Base-by-base conservation (phyloP, 208 protist species). In the Leptomonas pyrrhocoris region DNA sequence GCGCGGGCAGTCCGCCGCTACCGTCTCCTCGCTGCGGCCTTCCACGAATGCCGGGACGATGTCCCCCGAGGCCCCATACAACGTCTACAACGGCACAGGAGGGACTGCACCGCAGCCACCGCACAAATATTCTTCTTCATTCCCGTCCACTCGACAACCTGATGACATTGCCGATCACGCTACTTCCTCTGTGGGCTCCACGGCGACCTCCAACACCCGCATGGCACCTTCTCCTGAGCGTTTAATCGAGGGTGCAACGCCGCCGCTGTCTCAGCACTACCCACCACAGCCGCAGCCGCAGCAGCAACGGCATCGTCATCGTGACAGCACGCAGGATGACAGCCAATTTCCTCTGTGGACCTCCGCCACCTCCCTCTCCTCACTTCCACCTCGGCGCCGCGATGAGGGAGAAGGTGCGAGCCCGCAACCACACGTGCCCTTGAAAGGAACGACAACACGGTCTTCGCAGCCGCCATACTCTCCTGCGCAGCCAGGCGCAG, bases 341-440 rank as follows among this genome's bases (percentile, higher is more conserved):
- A 76, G 71, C 34, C 58, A 55, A 23, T 54, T 76, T 25, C 71
- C 54, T 0, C 61, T 65, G 9, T 76, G 59, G 59, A 65, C 71
- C 34, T 64, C 71, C 36, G 71, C 71, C 6, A 76, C 71, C 4
- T 66, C 71, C 16, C 36, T 70, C 23, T 76, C 71, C 2, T 76
- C 71, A 4, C 38, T 62, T 38, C 46, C 53, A 8, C 27, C 45
- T 9, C n/a, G 38, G 23, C 31, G 34, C 15, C 16, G 48, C 18
- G 23, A 42, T 1, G 28, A 36, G 18, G 59, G 28, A 19, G 51
- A 34, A 9, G 60, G 38, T 0, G 60, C 30, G 34, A 74, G 69
- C 23, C 69, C 69, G 69, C 58, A 18, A 12, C 69, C 69, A 15
- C 69, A 56, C 19, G 13, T 42, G 16, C 59, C 59, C 2, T 54